Conservation (phyloP, 1,139 yeast species). For the Candida sojae region DNA sequence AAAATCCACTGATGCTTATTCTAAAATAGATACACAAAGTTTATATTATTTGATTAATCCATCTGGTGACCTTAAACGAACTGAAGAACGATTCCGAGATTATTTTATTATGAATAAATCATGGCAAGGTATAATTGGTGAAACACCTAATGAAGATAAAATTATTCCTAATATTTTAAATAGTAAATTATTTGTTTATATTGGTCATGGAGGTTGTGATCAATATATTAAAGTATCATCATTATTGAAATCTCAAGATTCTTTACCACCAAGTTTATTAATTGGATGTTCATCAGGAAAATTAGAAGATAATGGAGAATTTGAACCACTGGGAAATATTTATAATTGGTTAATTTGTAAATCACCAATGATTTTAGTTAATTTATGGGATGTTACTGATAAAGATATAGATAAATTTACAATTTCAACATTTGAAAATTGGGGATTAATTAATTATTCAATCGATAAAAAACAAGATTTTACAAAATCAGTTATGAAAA, state of each 20-base stretch:
- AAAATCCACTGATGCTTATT: conserved; percentile 10
- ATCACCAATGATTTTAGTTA: conserved; percentile 79
- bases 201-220: conserved; percentile 97
- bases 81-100: conserved; percentile 61
- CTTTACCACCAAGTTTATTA: conserved; percentile 66
- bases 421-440: conserved; percentile 52
- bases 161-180: conserved; percentile 33
- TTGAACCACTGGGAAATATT: conserved; percentile 78
- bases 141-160: conserved; percentile 56
- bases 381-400: conserved; percentile 97
- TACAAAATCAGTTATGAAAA: conserved; percentile 26
- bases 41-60: conserved; percentile 77
- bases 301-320: conserved; percentile 55
- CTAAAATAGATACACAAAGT: conserved; percentile 10
- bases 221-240: conserved; percentile 57
- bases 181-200: conserved; percentile 65
- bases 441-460: conserved; percentile 50
- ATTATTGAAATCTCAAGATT: conserved; percentile 20
- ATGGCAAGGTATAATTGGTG: conserved; percentile 61
- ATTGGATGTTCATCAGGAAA: conserved; percentile 92
- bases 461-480: conserved; percentile 6
- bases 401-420: conserved; percentile 88
- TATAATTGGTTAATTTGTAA: conserved; percentile 78
- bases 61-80: conserved; percentile 68
- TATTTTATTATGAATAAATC: conserved; percentile 36